These are phyloP conservation scores for Jackrogersella multiformis DNA, from an alignment of 495 filamentous ascomycete genomes.

Conservation along the genomic window DNA sequence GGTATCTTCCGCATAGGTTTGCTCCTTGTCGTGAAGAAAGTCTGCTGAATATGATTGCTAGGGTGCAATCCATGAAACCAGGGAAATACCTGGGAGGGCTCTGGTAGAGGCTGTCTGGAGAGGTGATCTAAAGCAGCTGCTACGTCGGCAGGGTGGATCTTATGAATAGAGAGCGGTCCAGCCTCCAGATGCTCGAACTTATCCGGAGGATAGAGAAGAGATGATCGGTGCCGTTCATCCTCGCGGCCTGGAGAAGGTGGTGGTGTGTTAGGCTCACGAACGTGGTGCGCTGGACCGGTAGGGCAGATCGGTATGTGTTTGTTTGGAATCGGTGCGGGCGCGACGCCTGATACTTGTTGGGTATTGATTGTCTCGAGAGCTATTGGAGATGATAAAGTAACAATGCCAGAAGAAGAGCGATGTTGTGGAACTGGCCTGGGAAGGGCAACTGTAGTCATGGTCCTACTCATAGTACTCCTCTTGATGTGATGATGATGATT, in stretches of 20 bases:
- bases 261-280: slow-evolving; percentile 68
- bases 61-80: slow-evolving; percentile 97
- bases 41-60: slow-evolving; percentile 84
- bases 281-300: slow-evolving; percentile 71
- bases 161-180: slow-evolving; percentile 70
- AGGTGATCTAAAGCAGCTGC: slow-evolving; percentile 76
- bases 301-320: slow-evolving; percentile 88
- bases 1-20: slow-evolving; percentile 78
- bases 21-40: slow-evolving; percentile 84
- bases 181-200: slow-evolving; percentile 63
- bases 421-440: slow-evolving; percentile 60
- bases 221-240: slow-evolving; percentile 63
- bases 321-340: slow-evolving; percentile 76
- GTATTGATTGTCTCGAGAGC: slow-evolving; percentile 58
- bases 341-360: slow-evolving; percentile 47
- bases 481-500: slow-evolving; percentile 15
- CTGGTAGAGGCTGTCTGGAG: slow-evolving; percentile 80
- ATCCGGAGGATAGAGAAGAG: slow-evolving; percentile 74
- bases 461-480: slow-evolving; percentile 37
- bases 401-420: slow-evolving; percentile 58
- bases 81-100: slow-evolving; percentile 87
- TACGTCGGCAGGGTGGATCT: slow-evolving; percentile 74
- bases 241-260: slow-evolving; percentile 69
- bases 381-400: slow-evolving; percentile 59
- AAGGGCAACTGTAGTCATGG: slow-evolving; percentile 64